Evolutionary conservation across 2,329 filamentous ascomycete genomes (phyloP), one percentile per base, ranked within the genome.

Genomic region (Sporothrix mexicana): DNA sequence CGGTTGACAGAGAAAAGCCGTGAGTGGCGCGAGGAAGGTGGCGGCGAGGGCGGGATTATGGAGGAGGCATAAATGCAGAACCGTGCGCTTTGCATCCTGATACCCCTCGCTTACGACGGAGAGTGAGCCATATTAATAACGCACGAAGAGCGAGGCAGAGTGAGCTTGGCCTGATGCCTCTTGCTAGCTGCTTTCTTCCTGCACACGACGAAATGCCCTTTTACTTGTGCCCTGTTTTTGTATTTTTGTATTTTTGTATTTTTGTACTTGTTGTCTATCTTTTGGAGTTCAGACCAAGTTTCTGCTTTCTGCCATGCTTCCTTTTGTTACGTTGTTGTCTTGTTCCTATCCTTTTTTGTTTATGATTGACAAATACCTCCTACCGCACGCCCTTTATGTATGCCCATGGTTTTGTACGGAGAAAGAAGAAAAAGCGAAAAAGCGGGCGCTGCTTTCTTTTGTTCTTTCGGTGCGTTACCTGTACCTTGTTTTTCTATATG

Each of bases 21-120:
- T 64, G 94, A 97, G 77, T 99, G 96, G 96, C 90, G 95, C 74
- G 95, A 98, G 77, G 91, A 92, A 76, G 91, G 91, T 41, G 92
- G 93, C 71, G 94, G 94, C 77, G 91, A 92, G 75, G 87, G 85
- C 25, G 86, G 87, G 62, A 90, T 90, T 76, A 87, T 86, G 78
- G 88, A 90, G 78, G 88, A 90, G 77, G 84, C 88, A 12, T 91
- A 57, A 41, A 7, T 36, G 30, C 30, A 69, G 53, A 57, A 20
- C 12, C 9, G 0, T 17, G 4, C 30, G 5, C n/a, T 12, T 20
- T 2, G 15, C 20, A 8, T 17, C 13, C 20, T 15, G 8, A n/a
- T 41, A 7, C 17, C 49, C 8, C 47, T 67, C 36, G 15, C 23
- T 30, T 15, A 69, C 30, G 30, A 36, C 23, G 10, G 25, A 23